phyloP scores from a whole-genome alignment of 768 basidiomycete genomes.

The Boletus subparvulus region DNA sequence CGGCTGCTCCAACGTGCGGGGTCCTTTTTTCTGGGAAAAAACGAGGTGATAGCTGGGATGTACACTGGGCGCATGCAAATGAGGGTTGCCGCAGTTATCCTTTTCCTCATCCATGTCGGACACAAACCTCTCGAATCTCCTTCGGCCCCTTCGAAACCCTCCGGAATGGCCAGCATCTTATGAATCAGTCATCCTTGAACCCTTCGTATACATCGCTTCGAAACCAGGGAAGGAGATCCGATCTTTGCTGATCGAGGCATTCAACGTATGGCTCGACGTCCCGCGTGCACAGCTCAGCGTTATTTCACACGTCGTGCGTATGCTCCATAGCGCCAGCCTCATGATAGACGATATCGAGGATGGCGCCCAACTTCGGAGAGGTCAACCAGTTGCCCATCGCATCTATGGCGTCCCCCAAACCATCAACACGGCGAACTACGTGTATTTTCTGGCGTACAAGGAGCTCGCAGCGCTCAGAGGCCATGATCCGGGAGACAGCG shows the following conservation, averaged over 20 bases:
- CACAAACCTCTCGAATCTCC: conserved; percentile 14
- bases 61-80: no score
- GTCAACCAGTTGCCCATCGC: conserved; percentile 87
- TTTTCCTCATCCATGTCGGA: conserved; percentile 8
- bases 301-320: conserved; percentile 82
- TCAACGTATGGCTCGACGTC: conserved; percentile 90
- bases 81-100: neutral
- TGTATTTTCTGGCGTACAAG: conserved; percentile 91
- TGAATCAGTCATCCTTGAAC: conserved; percentile 63
- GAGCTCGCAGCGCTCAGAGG: conserved; percentile 49
- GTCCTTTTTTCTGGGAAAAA: no score
- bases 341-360: conserved; percentile 98
- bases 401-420: conserved; percentile 97
- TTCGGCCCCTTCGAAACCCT: conserved; percentile 18
- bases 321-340: conserved; percentile 93
- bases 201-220: conserved; percentile 78
- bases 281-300: conserved; percentile 65
- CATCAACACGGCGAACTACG: conserved; percentile 96
- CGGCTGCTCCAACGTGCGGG: no score
- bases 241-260: conserved; percentile 82
- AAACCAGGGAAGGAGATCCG: conserved; percentile 94
- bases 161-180: conserved; percentile 38
- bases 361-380: conserved; percentile 81
- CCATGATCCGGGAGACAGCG: neutral
- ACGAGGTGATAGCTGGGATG: no score